Evolutionary conservation across 495 filamentous ascomycete genomes (phyloP).

Genomic region (Penicillium verhagenii): DNA sequence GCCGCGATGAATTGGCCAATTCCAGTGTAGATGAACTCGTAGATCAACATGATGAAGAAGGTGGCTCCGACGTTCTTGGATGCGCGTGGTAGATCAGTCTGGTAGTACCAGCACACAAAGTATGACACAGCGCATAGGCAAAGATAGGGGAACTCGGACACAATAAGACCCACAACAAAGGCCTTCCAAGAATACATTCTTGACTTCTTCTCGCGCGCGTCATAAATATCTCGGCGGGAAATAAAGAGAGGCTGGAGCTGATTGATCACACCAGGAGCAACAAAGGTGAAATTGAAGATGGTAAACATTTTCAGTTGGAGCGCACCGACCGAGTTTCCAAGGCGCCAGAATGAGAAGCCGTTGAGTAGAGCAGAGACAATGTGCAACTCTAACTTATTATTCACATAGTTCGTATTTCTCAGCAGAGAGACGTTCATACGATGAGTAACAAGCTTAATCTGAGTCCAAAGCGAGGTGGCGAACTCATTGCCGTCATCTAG

Average conservation of each 20-base stretch:
- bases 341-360: constrained; percentile 43
- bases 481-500: constrained; percentile 49
- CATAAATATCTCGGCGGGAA: constrained; percentile 52
- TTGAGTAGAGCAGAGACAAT: constrained; percentile 39
- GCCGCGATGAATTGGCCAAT: constrained; percentile 63
- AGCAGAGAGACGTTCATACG: constrained; percentile 61
- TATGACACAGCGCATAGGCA: constrained; percentile 48
- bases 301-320: constrained; percentile 38
- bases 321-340: constrained; percentile 25
- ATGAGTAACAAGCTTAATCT: constrained; percentile 55
- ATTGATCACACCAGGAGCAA: constrained; percentile 48
- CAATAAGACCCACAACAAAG: constrained; percentile 49
- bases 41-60: constrained; percentile 54
- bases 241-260: constrained; percentile 56
- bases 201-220: constrained; percentile 50
- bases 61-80: constrained; percentile 49
- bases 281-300: constrained; percentile 52
- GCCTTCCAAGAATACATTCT: constrained; percentile 55
- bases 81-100: constrained; percentile 29
- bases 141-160: constrained; percentile 54
- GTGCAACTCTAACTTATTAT: constrained; percentile 54
- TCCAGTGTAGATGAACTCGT: constrained; percentile 54
- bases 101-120: constrained; percentile 55
- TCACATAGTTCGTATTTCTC: constrained; percentile 62
- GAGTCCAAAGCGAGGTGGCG: constrained; percentile 55